These are phyloP conservation scores for Actinomucor elegans DNA, from an alignment of 371 early-diverging fungal species.

Conservation along the genomic window DNA sequence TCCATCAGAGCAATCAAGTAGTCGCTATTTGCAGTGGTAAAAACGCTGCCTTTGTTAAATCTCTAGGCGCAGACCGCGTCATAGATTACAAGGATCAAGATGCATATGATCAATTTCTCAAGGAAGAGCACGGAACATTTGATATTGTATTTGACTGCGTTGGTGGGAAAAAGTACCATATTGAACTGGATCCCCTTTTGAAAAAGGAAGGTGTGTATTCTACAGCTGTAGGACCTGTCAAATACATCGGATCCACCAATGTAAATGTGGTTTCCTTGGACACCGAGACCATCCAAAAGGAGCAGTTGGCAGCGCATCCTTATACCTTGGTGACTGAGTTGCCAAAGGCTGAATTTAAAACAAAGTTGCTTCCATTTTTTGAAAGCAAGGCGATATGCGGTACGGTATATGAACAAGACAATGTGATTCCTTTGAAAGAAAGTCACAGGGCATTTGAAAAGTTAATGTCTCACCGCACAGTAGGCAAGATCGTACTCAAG, in stretches of 20 bases:
- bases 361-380: slow-evolving; percentile 7
- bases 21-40: slow-evolving; percentile 63
- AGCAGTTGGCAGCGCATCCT: not conserved
- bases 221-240: slow-evolving; percentile 46
- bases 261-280: not conserved
- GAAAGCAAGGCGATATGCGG: not conserved
- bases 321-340: not conserved
- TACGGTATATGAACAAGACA: not conserved
- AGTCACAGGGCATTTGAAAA: slow-evolving; percentile 39
- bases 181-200: slow-evolving; percentile 25
- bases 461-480: slow-evolving; percentile 38
- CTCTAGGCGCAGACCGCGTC: slow-evolving; percentile 61
- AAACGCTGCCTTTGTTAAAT: slow-evolving; percentile 49
- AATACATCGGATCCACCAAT: slow-evolving; percentile 15
- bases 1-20: slow-evolving; percentile 46
- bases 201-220: slow-evolving; percentile 34
- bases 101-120: slow-evolving; percentile 20
- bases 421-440: slow-evolving; percentile 40
- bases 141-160: slow-evolving; percentile 55
- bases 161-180: slow-evolving; percentile 53
- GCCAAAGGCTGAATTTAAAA: slow-evolving; percentile 7
- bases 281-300: not conserved
- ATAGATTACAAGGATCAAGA: slow-evolving; percentile 54
- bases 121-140: slow-evolving; percentile 18
- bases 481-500: slow-evolving; percentile 55